Conservation (phyloP, 164 flowering plant genomes). For the Dillenia turbinata region DNA sequence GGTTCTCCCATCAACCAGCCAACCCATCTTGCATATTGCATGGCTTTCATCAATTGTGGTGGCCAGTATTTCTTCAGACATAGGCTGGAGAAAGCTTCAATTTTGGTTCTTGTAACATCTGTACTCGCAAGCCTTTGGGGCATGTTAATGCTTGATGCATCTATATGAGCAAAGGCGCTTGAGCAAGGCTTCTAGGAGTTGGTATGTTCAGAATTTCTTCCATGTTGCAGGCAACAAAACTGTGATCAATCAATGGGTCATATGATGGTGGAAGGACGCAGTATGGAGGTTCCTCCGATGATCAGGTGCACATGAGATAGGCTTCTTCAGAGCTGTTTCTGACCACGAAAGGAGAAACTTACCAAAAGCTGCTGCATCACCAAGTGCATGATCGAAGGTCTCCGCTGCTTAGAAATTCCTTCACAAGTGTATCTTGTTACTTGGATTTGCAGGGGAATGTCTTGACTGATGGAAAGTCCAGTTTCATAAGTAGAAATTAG, state of each 20-base stretch:
- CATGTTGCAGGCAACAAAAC: conserved; percentile 30
- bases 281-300: conserved; percentile 34
- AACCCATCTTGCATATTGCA: conserved; percentile 45
- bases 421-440: conserved; percentile 38
- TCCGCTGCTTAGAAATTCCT: conserved; percentile 32
- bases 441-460: conserved; percentile 38
- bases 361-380: conserved; percentile 45
- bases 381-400: conserved; percentile 57
- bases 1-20: conserved; percentile 45
- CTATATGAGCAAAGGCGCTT: conserved; percentile 45
- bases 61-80: conserved; percentile 47
- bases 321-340: conserved; percentile 27
- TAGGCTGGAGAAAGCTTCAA: conserved; percentile 62
- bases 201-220: conserved; percentile 41
- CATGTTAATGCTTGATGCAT: conserved; percentile 24
- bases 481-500: conserved; percentile 27
- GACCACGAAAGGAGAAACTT: conserved; percentile 50
- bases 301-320: conserved; percentile 34
- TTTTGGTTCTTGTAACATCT: conserved; percentile 30
- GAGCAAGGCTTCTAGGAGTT: conserved; percentile 11
- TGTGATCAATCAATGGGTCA: conserved; percentile 32
- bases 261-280: conserved; percentile 37
- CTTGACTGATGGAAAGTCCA: conserved; percentile 20
- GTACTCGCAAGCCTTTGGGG: conserved; percentile 26
- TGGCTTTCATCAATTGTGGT: conserved; percentile 17